A percentile compares a stretch with the other conserved stretches of the same genome.
Evolutionary conservation across 306 rosid species (phyloP).

Genomic region (Gynostemma pentaphyllum): DNA sequence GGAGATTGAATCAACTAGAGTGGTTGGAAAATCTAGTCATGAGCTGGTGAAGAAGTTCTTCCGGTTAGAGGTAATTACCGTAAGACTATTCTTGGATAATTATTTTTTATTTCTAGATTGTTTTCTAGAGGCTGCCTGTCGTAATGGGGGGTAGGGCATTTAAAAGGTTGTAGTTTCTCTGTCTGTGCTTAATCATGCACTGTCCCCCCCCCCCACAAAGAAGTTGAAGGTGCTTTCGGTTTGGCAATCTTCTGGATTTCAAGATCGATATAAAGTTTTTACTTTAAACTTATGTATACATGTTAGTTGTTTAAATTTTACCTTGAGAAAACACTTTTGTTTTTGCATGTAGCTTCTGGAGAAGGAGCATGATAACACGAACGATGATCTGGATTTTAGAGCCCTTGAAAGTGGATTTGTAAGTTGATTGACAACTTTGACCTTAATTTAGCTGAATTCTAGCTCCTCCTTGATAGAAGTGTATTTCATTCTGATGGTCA

Average conservation of each 20-base stretch:
- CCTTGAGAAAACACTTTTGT: neutral
- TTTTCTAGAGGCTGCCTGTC: neutral
- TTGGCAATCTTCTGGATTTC: constrained; percentile 1
- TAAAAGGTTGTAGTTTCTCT: neutral
- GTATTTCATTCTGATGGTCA: neutral
- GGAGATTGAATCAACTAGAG: constrained; percentile 72
- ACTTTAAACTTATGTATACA: too few species aligned
- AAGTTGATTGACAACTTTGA: constrained; percentile 30
- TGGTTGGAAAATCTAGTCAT: constrained; percentile 66
- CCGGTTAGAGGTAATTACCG: constrained; percentile 67
- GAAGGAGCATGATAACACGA: constrained; percentile 50
- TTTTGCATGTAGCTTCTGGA: constrained; percentile 60
- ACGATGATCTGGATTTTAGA: constrained; percentile 71
- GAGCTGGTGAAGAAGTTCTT: constrained; percentile 74
- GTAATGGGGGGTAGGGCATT: neutral
- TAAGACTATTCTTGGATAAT: constrained; percentile 4
- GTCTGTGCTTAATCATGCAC: neutral
- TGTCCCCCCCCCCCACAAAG: too few species aligned
- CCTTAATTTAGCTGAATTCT: neutral
- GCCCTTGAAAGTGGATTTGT: constrained; percentile 93
- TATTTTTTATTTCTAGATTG: neutral
- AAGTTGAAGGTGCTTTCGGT: too few species aligned
- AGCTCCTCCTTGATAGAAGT: neutral
- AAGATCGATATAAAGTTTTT: neutral
- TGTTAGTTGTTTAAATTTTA: too few species aligned